phyloP scores from a whole-genome alignment of 345 rosid species.

The Corymbia maculata region DNA sequence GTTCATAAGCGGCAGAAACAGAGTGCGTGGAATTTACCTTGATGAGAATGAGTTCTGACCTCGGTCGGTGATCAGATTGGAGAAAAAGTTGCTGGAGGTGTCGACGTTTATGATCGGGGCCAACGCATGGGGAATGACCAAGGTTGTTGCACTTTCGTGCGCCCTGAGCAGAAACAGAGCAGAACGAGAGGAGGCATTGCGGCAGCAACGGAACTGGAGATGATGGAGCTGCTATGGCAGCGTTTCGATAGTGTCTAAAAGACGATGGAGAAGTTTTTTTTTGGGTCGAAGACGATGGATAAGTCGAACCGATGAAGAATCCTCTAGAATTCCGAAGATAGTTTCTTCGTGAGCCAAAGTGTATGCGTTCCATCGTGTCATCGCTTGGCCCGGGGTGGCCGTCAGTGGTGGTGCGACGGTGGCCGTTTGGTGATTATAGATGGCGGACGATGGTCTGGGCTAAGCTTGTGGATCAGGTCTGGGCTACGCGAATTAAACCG shows the following conservation, averaged over 20 bases:
- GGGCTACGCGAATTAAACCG: no score
- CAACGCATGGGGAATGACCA: background rate
- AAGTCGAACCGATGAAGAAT: no score
- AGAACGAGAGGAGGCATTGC: no score
- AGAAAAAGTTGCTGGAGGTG: background rate
- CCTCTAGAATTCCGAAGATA: no score
- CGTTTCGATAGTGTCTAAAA: no score
- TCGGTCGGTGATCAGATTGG: background rate
- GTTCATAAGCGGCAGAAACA: background rate
- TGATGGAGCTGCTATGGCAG: rapidly evolving
- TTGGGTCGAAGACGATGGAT: no score
- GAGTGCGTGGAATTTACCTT: background rate
- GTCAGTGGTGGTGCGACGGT: rapidly evolving
- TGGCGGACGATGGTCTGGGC: background rate
- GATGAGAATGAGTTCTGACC: background rate
- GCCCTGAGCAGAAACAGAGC: no score
- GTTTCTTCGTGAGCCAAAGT: no score
- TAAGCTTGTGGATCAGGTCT: background rate
- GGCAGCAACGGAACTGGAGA: rapidly evolving
- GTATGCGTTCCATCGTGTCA: background rate
- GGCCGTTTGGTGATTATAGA: background rate
- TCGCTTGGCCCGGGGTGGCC: background rate
- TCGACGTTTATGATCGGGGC: background rate
- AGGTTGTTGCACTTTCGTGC: no score
- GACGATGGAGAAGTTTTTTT: no score